Conservation (phyloP, 225 moss, liverwort and hornwort genomes). For the Antitrichia curtipendula region DNA sequence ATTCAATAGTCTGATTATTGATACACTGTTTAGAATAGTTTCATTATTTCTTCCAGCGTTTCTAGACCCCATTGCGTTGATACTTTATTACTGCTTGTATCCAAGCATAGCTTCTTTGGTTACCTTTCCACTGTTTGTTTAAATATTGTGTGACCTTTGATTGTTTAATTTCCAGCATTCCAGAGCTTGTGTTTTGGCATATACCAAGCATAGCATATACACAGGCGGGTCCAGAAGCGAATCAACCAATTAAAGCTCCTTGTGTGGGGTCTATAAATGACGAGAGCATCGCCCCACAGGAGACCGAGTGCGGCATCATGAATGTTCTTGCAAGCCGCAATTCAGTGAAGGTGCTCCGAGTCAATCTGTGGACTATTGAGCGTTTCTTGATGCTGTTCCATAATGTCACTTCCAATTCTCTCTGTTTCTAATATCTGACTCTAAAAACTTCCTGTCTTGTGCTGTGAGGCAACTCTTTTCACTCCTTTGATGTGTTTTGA, state of each 20-base stretch:
- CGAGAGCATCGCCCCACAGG: slow-evolving; percentile 55
- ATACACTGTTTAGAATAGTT: not conserved
- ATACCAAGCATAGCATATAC: slow-evolving; percentile 44
- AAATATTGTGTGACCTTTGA: not conserved
- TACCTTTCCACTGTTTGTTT: not conserved
- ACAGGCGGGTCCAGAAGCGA: slow-evolving; percentile 10
- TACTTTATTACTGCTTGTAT: not conserved
- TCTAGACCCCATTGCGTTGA: not conserved
- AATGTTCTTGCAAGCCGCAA: slow-evolving; percentile 22
- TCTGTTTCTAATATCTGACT: not conserved
- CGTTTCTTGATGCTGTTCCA: not conserved
- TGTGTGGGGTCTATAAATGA: slow-evolving; percentile 75
- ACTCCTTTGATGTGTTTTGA: not conserved
- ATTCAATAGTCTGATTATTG: not conserved
- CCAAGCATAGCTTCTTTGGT: not conserved
- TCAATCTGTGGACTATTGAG: not conserved
- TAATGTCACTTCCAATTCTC: not conserved
- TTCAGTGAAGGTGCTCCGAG: slow-evolving; percentile 54
- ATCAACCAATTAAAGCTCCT: slow-evolving; percentile 30
- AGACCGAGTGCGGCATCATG: slow-evolving; percentile 52
- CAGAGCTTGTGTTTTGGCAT: slow-evolving; percentile 75
- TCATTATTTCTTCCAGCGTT: not conserved
- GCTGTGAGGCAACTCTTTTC: not conserved
- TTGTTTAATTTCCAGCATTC: slow-evolving; percentile 36
- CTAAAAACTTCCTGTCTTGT: not conserved